phyloP scores from a whole-genome alignment of 2,329 filamentous ascomycete genomes.

The Beauveria sp. region DNA sequence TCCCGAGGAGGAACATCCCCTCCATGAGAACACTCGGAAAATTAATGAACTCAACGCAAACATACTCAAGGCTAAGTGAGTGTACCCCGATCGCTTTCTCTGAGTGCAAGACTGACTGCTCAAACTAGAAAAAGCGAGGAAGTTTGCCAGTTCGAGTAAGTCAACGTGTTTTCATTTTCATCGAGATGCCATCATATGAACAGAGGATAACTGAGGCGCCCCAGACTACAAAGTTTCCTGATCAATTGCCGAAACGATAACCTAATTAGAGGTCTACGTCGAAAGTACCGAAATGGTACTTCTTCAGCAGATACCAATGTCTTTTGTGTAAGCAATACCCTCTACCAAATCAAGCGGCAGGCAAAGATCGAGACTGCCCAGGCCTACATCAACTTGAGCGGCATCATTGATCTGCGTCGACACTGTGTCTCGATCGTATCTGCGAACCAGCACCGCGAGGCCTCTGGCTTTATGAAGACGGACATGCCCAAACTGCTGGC shows the following conservation, averaged over 20 bases:
- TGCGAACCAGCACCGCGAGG: slow-evolving; percentile 30
- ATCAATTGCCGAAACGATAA: slow-evolving; percentile 30
- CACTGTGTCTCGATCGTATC: slow-evolving; percentile 39
- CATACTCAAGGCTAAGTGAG: not conserved
- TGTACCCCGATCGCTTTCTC: not conserved
- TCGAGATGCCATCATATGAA: not conserved
- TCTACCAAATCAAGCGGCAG: slow-evolving; percentile 32
- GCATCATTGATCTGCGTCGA: slow-evolving; percentile 32
- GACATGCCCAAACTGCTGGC: slow-evolving; percentile 34
- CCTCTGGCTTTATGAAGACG: slow-evolving; percentile 29
- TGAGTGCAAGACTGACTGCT: not conserved
- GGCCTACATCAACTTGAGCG: slow-evolving; percentile 32
- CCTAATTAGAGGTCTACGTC: slow-evolving; percentile 22
- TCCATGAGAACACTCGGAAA: not conserved
- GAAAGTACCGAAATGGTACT: slow-evolving; percentile 21
- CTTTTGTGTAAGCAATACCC: slow-evolving; percentile 38
- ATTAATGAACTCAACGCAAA: not conserved
- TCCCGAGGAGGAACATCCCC: not conserved
- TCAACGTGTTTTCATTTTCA: not conserved
- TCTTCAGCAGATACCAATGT: slow-evolving; percentile 21
- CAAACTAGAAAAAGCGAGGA: not conserved
- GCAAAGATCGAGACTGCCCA: slow-evolving; percentile 18
- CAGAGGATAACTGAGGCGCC: slow-evolving; percentile 23
- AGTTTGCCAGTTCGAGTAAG: slow-evolving; percentile 20
- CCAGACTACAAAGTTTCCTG: slow-evolving; percentile 15